Conservation (phyloP, 495 filamentous ascomycete genomes). For the Penicillium waksmanii region DNA sequence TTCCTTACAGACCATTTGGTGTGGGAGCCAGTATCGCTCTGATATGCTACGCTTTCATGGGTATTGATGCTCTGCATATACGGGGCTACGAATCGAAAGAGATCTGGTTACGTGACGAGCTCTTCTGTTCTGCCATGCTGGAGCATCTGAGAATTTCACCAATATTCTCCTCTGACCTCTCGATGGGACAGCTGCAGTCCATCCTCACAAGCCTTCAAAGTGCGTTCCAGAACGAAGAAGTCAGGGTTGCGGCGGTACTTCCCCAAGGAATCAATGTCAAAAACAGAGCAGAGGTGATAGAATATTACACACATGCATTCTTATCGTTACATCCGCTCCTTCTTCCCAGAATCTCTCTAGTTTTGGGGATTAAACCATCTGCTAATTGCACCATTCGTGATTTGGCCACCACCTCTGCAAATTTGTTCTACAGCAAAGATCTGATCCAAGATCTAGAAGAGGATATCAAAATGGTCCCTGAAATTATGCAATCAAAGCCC, state of each 20-base stretch:
- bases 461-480: constrained; percentile 1
- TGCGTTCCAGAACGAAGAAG: neutral
- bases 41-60: neutral
- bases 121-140: neutral
- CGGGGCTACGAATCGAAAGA: no score
- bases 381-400: neutral
- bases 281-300: neutral
- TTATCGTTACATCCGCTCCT: neutral
- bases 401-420: neutral
- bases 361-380: neutral
- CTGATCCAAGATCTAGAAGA: neutral
- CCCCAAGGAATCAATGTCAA: neutral
- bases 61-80: no score
- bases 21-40: constrained; percentile 1
- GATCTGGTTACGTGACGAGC: neutral
- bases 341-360: neutral
- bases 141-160: neutral
- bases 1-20: constrained; percentile 5
- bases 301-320: neutral
- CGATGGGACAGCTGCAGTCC: neutral
- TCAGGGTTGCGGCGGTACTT: neutral
- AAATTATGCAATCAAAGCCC: no score
- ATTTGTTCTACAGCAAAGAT: neutral
- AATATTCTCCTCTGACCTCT: neutral
- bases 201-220: neutral